These are phyloP conservation scores for Mariannaea sp. DNA, from an alignment of 2,329 filamentous ascomycete species.

Conservation along the genomic window DNA sequence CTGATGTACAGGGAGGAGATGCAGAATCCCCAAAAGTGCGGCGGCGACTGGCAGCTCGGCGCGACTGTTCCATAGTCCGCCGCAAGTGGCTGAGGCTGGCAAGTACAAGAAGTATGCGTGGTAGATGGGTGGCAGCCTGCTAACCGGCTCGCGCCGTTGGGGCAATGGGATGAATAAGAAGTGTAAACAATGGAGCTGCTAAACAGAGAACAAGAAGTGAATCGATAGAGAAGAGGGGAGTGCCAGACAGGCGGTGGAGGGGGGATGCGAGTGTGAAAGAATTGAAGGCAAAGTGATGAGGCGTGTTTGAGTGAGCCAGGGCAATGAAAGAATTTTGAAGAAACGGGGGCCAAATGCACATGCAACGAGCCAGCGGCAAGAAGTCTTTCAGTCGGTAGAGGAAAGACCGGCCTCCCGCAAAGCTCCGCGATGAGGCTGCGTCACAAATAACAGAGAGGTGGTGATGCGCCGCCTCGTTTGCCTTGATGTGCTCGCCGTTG, in stretches of 20 bases:
- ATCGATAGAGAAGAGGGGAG: slow-evolving; percentile 13
- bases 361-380: slow-evolving; percentile 15
- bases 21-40: slow-evolving; percentile 40
- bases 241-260: slow-evolving; percentile 24
- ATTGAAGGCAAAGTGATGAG: slow-evolving; percentile 29
- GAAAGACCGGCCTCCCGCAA: slow-evolving; percentile 13
- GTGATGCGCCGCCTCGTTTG: slow-evolving; percentile 41
- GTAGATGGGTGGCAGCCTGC: slow-evolving; percentile 40
- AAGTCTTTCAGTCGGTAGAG: slow-evolving; percentile 13
- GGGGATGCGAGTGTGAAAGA: slow-evolving; percentile 30
- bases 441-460: slow-evolving; percentile 30
- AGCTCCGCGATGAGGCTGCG: slow-evolving; percentile 13
- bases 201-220: slow-evolving; percentile 19
- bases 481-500: slow-evolving; percentile 41
- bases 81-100: slow-evolving; percentile 36
- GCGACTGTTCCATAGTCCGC: slow-evolving; percentile 47
- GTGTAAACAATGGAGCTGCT: slow-evolving; percentile 21
- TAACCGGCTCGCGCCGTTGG: slow-evolving; percentile 36
- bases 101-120: slow-evolving; percentile 39
- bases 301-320: slow-evolving; percentile 41
- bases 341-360: slow-evolving; percentile 33
- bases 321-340: slow-evolving; percentile 41
- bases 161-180: slow-evolving; percentile 25
- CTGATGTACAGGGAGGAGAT: slow-evolving; percentile 42
- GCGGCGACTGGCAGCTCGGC: slow-evolving; percentile 43